Percentiles rank a stretch among this genome's conserved stretches.
phyloP scores from a whole-genome alignment of 108 stramenopile genomes.

The Fragilariopsis cylindrus region DNA sequence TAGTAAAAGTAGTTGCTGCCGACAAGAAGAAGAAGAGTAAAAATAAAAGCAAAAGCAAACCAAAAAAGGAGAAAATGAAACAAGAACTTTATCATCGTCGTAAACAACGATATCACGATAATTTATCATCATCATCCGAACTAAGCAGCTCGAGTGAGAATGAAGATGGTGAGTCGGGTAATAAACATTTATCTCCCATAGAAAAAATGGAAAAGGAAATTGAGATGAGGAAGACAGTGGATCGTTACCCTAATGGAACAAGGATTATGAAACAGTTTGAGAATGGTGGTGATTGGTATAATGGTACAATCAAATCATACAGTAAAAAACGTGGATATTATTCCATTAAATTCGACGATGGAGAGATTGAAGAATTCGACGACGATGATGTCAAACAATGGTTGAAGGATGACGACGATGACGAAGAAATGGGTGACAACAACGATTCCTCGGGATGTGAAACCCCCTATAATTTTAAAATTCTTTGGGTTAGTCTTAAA shows the following conservation, averaged over 20 bases:
- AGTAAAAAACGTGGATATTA: slow-evolving; percentile 7
- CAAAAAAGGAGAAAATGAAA: too few species aligned
- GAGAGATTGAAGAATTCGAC: slow-evolving; percentile 18
- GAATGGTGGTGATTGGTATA: not conserved
- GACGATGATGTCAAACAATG: slow-evolving; percentile 1
- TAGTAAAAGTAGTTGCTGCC: not conserved
- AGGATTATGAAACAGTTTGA: slow-evolving; percentile 8
- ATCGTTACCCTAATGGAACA: slow-evolving; percentile 8
- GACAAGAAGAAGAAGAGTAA: not conserved
- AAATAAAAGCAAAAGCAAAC: too few species aligned
- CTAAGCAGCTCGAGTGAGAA: not conserved
- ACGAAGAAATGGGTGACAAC: not conserved
- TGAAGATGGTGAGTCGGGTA: not conserved
- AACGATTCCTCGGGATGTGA: slow-evolving; percentile 1
- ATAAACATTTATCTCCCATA: not conserved
- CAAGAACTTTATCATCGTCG: too few species aligned
- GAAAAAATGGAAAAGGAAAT: not conserved
- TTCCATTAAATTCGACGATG: slow-evolving; percentile 17
- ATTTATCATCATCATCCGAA: not conserved
- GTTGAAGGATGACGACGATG: not conserved
- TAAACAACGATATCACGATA: not conserved
- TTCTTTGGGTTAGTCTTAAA: not conserved
- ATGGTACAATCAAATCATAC: not conserved
- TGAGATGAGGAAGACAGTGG: not conserved
- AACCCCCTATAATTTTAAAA: not conserved